Percentiles rank a stretch among this genome's conserved stretches.
These are phyloP conservation scores for Cyclotella baltica DNA, from an alignment of 108 stramenopile genomes.

Conservation along the genomic window DNA sequence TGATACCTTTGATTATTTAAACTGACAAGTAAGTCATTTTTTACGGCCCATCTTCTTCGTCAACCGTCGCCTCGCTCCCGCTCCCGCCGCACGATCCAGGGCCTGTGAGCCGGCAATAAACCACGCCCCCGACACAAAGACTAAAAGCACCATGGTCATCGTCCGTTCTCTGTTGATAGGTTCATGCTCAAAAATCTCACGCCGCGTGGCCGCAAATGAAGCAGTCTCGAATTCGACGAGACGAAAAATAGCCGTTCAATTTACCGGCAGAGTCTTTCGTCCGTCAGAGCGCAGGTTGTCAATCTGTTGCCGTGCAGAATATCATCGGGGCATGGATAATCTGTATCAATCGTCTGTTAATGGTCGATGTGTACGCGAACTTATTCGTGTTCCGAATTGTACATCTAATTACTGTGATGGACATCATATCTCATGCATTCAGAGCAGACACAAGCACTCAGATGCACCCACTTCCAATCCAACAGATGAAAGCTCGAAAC, in stretches of 20 bases:
- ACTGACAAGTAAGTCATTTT: too few relatives aligned
- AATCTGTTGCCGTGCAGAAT: too few relatives aligned
- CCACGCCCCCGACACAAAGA: neutral
- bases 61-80: too few relatives aligned
- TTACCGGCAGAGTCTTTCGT: neutral
- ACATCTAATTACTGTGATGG: neutral
- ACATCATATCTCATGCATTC: neutral
- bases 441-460: neutral
- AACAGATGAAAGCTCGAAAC: too few relatives aligned
- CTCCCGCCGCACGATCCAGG: too few relatives aligned
- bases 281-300: neutral
- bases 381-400: too few relatives aligned
- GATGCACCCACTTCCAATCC: neutral
- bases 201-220: neutral
- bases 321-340: too few relatives aligned
- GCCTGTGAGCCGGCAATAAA: too few relatives aligned
- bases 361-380: neutral
- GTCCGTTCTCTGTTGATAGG: neutral
- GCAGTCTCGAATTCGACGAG: neutral
- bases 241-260: too few relatives aligned
- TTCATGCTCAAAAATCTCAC: neutral
- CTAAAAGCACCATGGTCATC: neutral
- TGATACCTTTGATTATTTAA: too few relatives aligned
- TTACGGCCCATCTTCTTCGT: too few relatives aligned
- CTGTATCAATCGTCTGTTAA: neutral